Base-by-base conservation (phyloP, 768 basidiomycete species). In the Lactarius quietus region DNA sequence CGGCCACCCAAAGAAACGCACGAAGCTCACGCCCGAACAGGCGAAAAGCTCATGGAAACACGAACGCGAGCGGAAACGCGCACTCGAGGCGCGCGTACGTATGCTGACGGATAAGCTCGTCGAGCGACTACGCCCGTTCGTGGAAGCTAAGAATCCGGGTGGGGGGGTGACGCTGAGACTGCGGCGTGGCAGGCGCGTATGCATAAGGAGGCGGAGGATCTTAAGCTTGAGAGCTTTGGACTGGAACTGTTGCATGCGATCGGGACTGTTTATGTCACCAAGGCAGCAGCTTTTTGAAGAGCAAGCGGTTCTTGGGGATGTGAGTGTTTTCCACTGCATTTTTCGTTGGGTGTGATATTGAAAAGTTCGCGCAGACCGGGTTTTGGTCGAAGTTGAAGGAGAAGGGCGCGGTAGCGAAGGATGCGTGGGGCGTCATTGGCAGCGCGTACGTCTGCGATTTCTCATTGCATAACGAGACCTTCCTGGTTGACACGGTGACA, bases 201-300 rank as follows among this genome's bases (percentile, higher is more conserved):
- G 74, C 82, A 77, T 72, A 79, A 84, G 33, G 97, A 99, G 75
- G 93, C 92, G 1, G 94, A 96, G 62, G 97, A 99, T 78, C 74
- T 99, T 70, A 98, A 98, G 79, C 77, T 98, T 60, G 96, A 99
- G 80, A 95, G 92, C 70, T 99, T 99, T 76, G 97, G 97, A 56
- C 88, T 98, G 28, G 96, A 98, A 89, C 83, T 96, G 43, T 77
- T 96, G 31, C 94, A 97, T 72, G 88, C 93, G 15, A 95, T 97
- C 68, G 92, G 94, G 2, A 87, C 83, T 51, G 88, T 96, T 29
- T 99, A 99, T 74, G 89, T 94, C 71, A 90, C 89, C 82, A 99
- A 98, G 76, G 90, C 92, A 86, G 91, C 18, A 91, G 91, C 29
- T 95, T 87, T 78, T 78, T 98, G 80, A 97, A 97, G 77, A 90